A percentile compares a stretch with the other conserved stretches of the same genome.
These are phyloP conservation scores for Debaryomyces psychrophilus DNA, from an alignment of 1,139 yeast genomes.

Conservation along the genomic window DNA sequence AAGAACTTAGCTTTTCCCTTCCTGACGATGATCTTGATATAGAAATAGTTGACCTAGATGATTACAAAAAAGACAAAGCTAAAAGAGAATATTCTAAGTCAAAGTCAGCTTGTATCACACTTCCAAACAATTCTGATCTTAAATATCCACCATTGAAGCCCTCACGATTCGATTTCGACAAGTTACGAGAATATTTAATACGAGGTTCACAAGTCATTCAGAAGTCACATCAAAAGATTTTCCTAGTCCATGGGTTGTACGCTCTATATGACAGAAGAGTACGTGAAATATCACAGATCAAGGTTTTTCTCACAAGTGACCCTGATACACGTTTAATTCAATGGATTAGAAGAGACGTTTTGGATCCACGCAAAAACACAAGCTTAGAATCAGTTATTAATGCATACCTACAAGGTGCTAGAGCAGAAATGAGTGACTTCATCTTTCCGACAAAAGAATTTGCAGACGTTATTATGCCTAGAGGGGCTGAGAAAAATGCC, in stretches of 20 bases:
- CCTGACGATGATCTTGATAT: constrained; percentile 28
- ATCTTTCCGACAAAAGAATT: constrained; percentile 75
- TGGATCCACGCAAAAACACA: constrained; percentile 25
- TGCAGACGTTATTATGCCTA: constrained; percentile 83
- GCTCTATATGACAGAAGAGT: constrained; percentile 70
- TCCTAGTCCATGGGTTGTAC: constrained; percentile 77
- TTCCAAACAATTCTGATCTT: constrained; percentile 22
- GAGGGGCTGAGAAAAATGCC: constrained; percentile 68
- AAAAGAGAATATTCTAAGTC: constrained; percentile 20
- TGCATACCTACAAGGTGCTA: constrained; percentile 63
- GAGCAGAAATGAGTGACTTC: constrained; percentile 76
- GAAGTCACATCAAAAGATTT: constrained; percentile 34
- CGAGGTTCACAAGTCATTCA: constrained; percentile 15
- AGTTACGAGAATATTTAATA: constrained; percentile 23
- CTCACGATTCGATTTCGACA: constrained; percentile 41
- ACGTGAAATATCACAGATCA: constrained; percentile 62
- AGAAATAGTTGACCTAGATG: constrained; percentile 44
- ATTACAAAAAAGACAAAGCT: constrained; percentile 23
- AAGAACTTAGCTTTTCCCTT: constrained; percentile 27
- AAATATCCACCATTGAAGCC: constrained; percentile 36
- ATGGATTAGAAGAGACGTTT: constrained; percentile 59
- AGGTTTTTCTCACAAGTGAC: constrained; percentile 83
- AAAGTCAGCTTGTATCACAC: constrained; percentile 38
- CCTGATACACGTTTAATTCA: constrained; percentile 81
- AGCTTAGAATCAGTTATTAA: constrained; percentile 56